Evolutionary conservation across 805 yeast genomes (phyloP).

Genomic region (Saturnispora quitensis): DNA sequence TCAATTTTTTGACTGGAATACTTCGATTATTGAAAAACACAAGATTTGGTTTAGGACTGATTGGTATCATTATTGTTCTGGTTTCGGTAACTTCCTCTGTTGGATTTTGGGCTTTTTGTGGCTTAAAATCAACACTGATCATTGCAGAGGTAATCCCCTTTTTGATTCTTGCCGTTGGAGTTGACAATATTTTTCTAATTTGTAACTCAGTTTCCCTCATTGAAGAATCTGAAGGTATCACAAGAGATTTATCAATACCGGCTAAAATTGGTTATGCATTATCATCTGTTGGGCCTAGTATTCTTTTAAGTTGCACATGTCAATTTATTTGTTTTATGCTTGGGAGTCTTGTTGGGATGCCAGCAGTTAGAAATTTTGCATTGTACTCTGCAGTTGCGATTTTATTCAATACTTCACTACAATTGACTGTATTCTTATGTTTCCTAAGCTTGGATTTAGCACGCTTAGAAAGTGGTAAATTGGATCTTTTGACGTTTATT

Average conservation of each 20-base stretch:
- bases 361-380: conserved; percentile 93
- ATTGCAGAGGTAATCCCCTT: conserved; percentile 97
- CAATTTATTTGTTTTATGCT: conserved; percentile 74
- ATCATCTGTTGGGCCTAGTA: conserved; percentile 78
- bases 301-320: conserved; percentile 63
- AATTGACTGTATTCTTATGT: conserved; percentile 73
- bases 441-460: conserved; percentile 58
- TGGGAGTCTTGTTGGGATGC: conserved; percentile 83
- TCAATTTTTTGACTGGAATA: conserved; percentile 6
- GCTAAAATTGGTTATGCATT: conserved; percentile 56
- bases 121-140: conserved; percentile 78
- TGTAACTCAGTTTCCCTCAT: conserved; percentile 66
- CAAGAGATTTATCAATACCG: conserved; percentile 36
- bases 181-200: conserved; percentile 83
- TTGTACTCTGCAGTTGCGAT: conserved; percentile 84
- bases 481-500: conserved; percentile 57
- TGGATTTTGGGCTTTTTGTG: conserved; percentile 69
- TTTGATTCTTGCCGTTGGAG: conserved; percentile 84
- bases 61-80: conserved; percentile 77
- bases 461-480: conserved; percentile 47
- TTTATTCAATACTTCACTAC: conserved; percentile 63
- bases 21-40: conserved; percentile 34
- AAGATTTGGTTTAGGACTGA: conserved; percentile 65
- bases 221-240: conserved; percentile 28
- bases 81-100: conserved; percentile 76